phyloP scores from a whole-genome alignment of 305 asterid species.

The Rubia tinctorum region DNA sequence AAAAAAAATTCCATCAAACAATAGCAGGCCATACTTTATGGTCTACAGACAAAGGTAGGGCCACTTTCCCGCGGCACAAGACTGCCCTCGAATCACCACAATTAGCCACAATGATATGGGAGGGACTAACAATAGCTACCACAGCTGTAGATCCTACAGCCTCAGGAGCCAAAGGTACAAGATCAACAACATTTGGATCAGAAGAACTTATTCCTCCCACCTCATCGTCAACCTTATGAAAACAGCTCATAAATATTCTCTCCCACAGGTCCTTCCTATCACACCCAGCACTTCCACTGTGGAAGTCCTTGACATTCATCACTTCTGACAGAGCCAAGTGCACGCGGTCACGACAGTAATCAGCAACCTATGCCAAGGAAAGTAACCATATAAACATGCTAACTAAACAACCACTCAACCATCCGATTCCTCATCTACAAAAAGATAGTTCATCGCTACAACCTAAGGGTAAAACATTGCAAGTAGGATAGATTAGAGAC shows the following conservation, averaged over 20 bases:
- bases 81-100: conserved; percentile 98
- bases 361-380: conserved; percentile 58
- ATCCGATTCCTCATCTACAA: not conserved
- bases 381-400: not conserved
- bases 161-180: conserved; percentile 59
- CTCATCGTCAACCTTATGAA: conserved; percentile 62
- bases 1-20: not conserved
- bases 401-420: not conserved
- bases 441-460: not conserved
- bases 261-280: conserved; percentile 57
- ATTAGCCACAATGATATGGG: conserved; percentile 77
- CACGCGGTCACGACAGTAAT: conserved; percentile 64
- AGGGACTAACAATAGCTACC: conserved; percentile 62
- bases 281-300: conserved; percentile 21
- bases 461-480: not conserved
- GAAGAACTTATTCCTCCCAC: conserved; percentile 52
- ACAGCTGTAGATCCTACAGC: conserved; percentile 90
- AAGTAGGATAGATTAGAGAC: conserved; percentile 7
- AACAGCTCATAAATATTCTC: conserved; percentile 51
- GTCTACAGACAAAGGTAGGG: conserved; percentile 1
- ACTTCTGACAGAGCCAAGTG: conserved; percentile 71
- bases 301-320: conserved; percentile 35
- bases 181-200: conserved; percentile 16
- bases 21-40: not conserved
- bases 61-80: conserved; percentile 48